Base-by-base conservation (phyloP, 2,329 filamentous ascomycete species). In the Lasiodiplodia citricola region DNA sequence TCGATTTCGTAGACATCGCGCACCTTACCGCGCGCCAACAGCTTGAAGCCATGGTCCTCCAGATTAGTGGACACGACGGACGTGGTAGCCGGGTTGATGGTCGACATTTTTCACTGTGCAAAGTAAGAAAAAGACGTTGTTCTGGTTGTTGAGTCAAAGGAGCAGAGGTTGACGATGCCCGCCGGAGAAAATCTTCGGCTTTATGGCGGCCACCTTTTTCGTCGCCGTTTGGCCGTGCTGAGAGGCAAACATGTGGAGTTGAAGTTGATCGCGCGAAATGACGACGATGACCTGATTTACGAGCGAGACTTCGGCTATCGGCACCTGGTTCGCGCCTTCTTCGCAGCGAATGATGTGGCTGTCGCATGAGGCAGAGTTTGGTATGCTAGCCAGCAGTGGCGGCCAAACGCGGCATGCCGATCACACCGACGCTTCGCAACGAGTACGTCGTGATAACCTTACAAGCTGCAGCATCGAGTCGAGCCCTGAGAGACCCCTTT, bases 1-100 rank as follows among this genome's bases (percentile, higher is more conserved):
- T 92, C 88, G 66, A 96, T 83, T 70, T 87, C 85, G 80, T 93
- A 97, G 47, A 96, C 86, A 76, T 96, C 92, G 75, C 93, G 89
- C 31, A 96, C 93, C 83, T 96, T 96, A 71, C 89, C 89, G 50
- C 85, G 84, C 8, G 87, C 87, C 57, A 91, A 78, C 65, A 82
- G 82, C 41, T 79, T 79, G 41, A 84, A 68, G 57, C 74, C 75
- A n/a, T 64, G 60, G 64, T 77, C 80, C 52, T 78, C 69, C 16
- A 80, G 73, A 57, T 80, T 77, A 54, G 79, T 75, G 31, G 72
- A 69, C 18, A 76, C 75, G 8, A 78, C 56, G 0, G 66, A 44
- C 14, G 60, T 64, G 8, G 60, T 31, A 21, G 47, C 31, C n/a
- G 60, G 60, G 44, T 64, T 35, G 14, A 55, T 57, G 25, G 63